Evolutionary conservation across 176 grass and related monocot species (phyloP), one percentile per base, ranked within the genome.

Genomic region (Aechmea fasciata): DNA sequence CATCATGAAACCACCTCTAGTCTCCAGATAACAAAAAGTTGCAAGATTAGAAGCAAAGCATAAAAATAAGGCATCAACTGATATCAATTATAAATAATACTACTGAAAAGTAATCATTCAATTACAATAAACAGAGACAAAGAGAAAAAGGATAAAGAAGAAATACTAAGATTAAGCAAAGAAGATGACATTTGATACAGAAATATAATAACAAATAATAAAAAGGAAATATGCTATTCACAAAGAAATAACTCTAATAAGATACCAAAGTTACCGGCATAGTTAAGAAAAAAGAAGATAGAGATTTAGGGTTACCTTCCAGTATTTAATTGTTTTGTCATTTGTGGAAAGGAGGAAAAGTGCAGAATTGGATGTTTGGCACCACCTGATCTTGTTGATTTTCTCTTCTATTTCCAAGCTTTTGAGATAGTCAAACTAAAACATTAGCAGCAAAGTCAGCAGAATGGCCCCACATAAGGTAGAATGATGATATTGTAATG

Each of bases 331-430:
- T 24, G 90, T 94, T 81, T 94, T 94, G 65, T 94, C 90, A 76
- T 94, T 94, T 73, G 90, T 94, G 62, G 90, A 94, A 72, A 94
- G 78, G 73, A 94, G 75, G 52, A 80, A 94, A 50, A 89, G 78
- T 55, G 81, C 75, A 74, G 77, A 84, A 68, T 89, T 94, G 69
- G 81, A 57, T 61, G 86, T 79, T 72, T 89, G 83, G 59, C 86
- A 94, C 90, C 90, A 94, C 67, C 80, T 89, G 49, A 89, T 87
- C 75, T 86, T 89, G 86, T 94, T 94, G 77, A 94, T 94, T 64
- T 94, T 94, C 83, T 94, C 90, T 79, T 94, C 90, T 79, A 94
- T 94, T 89, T 94, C 90, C 80, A 94, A 84, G 85, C 90, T 94
- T 89, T 94, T 94, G 48, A 94, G 90, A 74, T 94, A 94, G 68